A percentile compares a stretch with the other conserved stretches of the same genome.
Conservation (phyloP, 805 yeast species). For the Phaffomyces antillensis region DNA sequence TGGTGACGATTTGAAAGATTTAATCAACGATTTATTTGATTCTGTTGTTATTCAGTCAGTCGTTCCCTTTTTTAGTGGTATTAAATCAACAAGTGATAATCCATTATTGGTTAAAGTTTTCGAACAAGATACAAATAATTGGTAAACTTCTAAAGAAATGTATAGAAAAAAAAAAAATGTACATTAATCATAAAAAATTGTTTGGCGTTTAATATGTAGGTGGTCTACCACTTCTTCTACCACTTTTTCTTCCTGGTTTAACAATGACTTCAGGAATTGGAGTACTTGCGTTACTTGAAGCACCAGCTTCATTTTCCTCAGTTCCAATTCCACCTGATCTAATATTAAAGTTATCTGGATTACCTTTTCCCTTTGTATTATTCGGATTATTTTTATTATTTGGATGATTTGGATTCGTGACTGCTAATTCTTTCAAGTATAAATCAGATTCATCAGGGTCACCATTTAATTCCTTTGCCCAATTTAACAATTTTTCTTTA, state of each 20-base stretch:
- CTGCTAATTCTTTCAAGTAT: constrained; percentile 24
- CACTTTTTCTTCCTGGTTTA: constrained; percentile 14
- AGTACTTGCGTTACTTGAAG: constrained; percentile 7
- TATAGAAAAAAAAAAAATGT: not conserved
- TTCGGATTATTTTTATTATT: not conserved
- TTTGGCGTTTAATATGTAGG: not conserved
- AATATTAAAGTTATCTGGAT: constrained; percentile 5
- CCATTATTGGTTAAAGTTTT: constrained; percentile 34
- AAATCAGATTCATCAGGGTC: constrained; percentile 41
- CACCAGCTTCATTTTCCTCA: constrained; percentile 14
- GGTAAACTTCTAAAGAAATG: constrained; percentile 19
- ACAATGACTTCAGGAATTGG: constrained; percentile 8
- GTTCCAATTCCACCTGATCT: constrained; percentile 5
- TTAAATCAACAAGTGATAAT: not conserved
- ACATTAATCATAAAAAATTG: not conserved
- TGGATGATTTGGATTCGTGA: no score
- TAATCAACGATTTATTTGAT: constrained; percentile 63
- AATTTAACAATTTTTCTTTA: constrained; percentile 59
- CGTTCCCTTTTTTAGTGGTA: constrained; percentile 35
- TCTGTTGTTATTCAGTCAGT: constrained; percentile 43
- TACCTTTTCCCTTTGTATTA: constrained; percentile 5
- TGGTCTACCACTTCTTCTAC: constrained; percentile 14
- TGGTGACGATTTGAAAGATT: constrained; percentile 60
- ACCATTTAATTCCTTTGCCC: constrained; percentile 85
- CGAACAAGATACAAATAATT: constrained; percentile 27